A percentile compares a stretch with the other conserved stretches of the same genome.
phyloP scores from a whole-genome alignment of 331 rosid species.

The Acacia concinna region DNA sequence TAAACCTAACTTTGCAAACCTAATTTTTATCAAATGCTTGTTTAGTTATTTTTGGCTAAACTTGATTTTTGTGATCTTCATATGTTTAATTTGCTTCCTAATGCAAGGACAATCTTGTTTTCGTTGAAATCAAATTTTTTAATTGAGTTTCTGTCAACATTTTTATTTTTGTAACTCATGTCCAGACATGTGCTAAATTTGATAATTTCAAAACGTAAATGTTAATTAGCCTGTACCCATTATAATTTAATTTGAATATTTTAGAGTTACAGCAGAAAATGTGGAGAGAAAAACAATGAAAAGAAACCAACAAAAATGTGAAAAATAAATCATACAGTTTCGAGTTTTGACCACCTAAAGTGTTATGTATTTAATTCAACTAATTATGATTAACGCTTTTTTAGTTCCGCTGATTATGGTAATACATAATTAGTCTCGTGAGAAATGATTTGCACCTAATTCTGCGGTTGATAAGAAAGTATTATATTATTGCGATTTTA shows the following conservation, averaged over 20 bases:
- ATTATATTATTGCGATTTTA: too few relatives aligned
- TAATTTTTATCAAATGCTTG: neutral
- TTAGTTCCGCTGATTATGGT: constrained; percentile 13
- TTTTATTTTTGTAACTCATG: too few relatives aligned
- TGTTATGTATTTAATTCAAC: neutral
- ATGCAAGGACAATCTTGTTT: neutral
- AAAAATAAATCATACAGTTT: neutral
- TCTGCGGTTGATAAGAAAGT: neutral
- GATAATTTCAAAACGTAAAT: neutral
- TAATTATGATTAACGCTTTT: neutral
- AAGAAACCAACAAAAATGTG: neutral
- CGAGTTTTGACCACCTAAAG: neutral
- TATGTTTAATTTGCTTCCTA: too few relatives aligned
- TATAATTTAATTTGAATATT: too few relatives aligned
- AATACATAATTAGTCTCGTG: neutral
- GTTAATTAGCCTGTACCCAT: too few relatives aligned
- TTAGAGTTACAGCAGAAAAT: too few relatives aligned
- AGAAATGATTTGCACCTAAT: constrained; percentile 9
- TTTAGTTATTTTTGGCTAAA: too few relatives aligned
- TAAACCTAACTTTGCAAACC: neutral
- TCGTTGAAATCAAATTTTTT: too few relatives aligned
- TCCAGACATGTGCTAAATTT: too few relatives aligned
- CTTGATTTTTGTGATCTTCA: too few relatives aligned
- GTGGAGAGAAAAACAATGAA: neutral
- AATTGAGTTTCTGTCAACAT: too few relatives aligned